Evolutionary conservation across 805 yeast species (phyloP).

Genomic region (Isabelozyma rhagii): DNA sequence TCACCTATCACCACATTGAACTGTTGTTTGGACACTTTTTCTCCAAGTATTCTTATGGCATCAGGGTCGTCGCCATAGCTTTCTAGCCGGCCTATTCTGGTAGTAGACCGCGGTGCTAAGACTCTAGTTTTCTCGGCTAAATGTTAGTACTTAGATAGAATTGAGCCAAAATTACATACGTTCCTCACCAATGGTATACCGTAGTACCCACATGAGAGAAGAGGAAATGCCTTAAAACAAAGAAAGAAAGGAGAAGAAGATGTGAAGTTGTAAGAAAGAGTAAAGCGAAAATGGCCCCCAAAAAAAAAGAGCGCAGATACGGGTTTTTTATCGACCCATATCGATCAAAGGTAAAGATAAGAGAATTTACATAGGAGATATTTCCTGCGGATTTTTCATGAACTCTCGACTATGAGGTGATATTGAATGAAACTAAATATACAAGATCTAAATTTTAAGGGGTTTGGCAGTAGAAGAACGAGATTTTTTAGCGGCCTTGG

Average conservation of each 20-base stretch:
- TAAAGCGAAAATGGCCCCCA: not conserved
- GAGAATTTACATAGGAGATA: too few relatives aligned
- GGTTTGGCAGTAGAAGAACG: not conserved
- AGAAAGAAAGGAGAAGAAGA: not conserved
- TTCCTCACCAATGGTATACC: conserved; percentile 1
- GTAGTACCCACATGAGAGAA: conserved; percentile 6
- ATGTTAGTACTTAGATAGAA: not conserved
- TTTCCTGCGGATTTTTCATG: too few relatives aligned
- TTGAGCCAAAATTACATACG: conserved; percentile 2
- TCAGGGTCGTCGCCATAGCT: conserved; percentile 19
- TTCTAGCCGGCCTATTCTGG: conserved; percentile 10
- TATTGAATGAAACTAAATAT: not conserved
- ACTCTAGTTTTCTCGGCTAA: not conserved
- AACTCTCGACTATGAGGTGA: too few relatives aligned
- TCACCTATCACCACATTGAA: conserved; percentile 15
- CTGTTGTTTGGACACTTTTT: conserved; percentile 29
- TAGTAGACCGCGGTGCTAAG: conserved; percentile 2
- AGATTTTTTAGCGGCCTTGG: not conserved
- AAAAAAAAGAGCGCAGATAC: too few relatives aligned
- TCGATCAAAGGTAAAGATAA: not conserved
- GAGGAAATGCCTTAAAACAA: too few relatives aligned
- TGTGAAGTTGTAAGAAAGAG: not conserved
- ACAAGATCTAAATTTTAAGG: conserved; percentile 6
- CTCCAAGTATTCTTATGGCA: conserved; percentile 20
- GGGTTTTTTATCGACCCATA: not conserved